phyloP scores from a whole-genome alignment of 495 filamentous ascomycete species.

The Opeltia flavorubescens region DNA sequence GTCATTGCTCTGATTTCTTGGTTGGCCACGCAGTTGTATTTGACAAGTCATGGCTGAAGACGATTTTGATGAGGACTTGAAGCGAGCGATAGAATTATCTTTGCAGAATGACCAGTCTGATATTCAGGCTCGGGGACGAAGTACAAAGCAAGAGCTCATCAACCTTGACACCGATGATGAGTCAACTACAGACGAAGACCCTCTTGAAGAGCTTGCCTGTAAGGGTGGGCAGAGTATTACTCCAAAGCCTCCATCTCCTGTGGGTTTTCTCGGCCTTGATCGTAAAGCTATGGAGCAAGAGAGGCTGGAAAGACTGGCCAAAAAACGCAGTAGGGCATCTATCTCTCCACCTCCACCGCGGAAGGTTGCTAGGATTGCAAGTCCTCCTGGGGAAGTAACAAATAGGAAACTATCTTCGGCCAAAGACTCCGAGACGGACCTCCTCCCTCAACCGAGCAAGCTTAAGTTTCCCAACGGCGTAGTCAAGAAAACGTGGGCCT shows the following conservation, averaged over 20 bases:
- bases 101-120: constrained; percentile 18
- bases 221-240: neutral
- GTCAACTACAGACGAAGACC: constrained; percentile 1
- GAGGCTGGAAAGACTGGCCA: constrained; percentile 51
- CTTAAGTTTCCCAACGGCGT: constrained; percentile 54
- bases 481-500: constrained; percentile 72
- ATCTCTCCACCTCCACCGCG: constrained; percentile 25
- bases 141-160: constrained; percentile 9
- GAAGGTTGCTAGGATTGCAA: neutral
- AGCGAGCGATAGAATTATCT: constrained; percentile 39
- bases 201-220: neutral
- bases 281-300: constrained; percentile 80
- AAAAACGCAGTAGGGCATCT: constrained; percentile 43
- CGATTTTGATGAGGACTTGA: constrained; percentile 39
- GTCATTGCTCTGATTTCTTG: too few species aligned
- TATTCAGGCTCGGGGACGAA: neutral
- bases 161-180: constrained; percentile 19
- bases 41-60: too few species aligned
- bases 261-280: constrained; percentile 41
- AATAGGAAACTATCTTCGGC: neutral
- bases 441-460: neutral
- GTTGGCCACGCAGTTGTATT: too few species aligned
- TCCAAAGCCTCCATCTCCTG: neutral
- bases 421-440: too few species aligned
- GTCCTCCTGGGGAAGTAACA: neutral